Percentiles rank a stretch among this genome's conserved stretches.
These are phyloP conservation scores for Aspergillus saccharolyticus DNA, from an alignment of 495 filamentous ascomycete species.

Conservation along the genomic window DNA sequence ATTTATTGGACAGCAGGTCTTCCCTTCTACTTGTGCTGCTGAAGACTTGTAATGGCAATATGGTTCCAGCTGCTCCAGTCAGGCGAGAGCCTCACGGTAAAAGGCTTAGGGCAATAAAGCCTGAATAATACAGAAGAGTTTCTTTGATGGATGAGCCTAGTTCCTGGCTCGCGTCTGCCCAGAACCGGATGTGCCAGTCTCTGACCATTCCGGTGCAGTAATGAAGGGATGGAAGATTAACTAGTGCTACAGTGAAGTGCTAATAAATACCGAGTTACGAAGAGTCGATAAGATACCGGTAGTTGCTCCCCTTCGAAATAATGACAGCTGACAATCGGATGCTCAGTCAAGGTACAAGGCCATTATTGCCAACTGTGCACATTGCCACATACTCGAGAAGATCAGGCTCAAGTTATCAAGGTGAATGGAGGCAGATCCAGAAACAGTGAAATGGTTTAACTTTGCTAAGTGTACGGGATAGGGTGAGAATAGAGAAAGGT, in stretches of 20 bases:
- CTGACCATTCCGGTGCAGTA: slow-evolving; percentile 14
- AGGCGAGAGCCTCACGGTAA: background rate
- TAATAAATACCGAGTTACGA: background rate
- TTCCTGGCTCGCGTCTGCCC: slow-evolving; percentile 14
- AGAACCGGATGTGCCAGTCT: slow-evolving; percentile 11
- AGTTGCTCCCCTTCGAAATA: background rate
- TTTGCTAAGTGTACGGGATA: background rate
- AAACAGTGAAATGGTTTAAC: background rate
- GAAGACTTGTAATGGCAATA: background rate
- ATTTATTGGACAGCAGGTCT: slow-evolving; percentile 6
- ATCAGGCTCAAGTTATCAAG: background rate
- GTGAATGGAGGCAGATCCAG: background rate
- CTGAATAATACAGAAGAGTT: background rate
- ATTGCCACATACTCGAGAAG: background rate
- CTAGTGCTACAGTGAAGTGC: background rate
- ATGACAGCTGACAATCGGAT: background rate
- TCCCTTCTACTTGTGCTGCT: slow-evolving; percentile 1
- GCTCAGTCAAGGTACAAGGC: background rate
- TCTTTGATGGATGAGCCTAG: slow-evolving; percentile 2
- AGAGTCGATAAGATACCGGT: background rate
- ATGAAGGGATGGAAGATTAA: slow-evolving; percentile 15
- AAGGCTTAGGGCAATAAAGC: too few relatives aligned
- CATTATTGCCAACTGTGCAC: background rate
- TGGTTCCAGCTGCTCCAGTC: background rate
- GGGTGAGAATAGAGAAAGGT: slow-evolving; percentile 1